A percentile compares a stretch with the other conserved stretches of the same genome.
phyloP scores from a whole-genome alignment of 768 basidiomycete species.

The Coprinopsis marcescibilis region DNA sequence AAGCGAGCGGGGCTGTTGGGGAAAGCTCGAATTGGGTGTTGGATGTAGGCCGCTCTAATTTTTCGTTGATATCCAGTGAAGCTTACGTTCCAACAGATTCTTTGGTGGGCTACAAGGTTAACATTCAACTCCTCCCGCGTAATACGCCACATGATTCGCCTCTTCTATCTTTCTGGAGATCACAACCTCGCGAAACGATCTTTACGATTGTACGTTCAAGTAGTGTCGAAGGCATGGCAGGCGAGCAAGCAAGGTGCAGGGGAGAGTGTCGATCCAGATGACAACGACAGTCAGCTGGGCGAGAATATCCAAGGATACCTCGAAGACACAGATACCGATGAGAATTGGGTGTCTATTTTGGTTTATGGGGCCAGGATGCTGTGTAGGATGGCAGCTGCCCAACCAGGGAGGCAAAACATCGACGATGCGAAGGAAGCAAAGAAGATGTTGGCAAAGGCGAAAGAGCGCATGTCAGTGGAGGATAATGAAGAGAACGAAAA shows the following conservation, averaged over 20 bases:
- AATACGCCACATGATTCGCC: constrained; percentile 76
- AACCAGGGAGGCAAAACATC: constrained; percentile 15
- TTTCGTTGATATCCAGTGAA: not conserved
- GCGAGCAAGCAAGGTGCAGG: constrained; percentile 37
- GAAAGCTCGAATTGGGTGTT: constrained; percentile 73
- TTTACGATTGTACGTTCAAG: constrained; percentile 74
- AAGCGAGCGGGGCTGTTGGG: constrained; percentile 58
- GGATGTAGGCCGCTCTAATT: constrained; percentile 53
- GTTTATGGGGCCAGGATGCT: constrained; percentile 76
- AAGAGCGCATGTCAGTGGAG: constrained; percentile 41
- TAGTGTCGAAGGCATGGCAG: constrained; percentile 79
- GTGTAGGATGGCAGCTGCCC: constrained; percentile 39
- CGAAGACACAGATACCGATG: constrained; percentile 59
- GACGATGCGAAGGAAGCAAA: constrained; percentile 62
- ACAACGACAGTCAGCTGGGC: constrained; percentile 17
- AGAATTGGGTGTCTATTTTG: constrained; percentile 70
- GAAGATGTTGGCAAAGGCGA: constrained; percentile 53
- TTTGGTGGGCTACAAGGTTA: constrained; percentile 92
- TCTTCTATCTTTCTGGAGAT: constrained; percentile 60
- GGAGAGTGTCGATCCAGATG: constrained; percentile 57
- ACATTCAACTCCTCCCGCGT: constrained; percentile 91
- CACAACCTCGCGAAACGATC: constrained; percentile 63
- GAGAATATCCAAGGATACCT: constrained; percentile 1
- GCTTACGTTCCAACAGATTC: constrained; percentile 40
- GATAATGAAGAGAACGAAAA: constrained; percentile 18